Percentiles rank a stretch among this genome's conserved stretches.
Evolutionary conservation across 208 protist genomes (phyloP).

Genomic region (Phytomonas sp.): DNA sequence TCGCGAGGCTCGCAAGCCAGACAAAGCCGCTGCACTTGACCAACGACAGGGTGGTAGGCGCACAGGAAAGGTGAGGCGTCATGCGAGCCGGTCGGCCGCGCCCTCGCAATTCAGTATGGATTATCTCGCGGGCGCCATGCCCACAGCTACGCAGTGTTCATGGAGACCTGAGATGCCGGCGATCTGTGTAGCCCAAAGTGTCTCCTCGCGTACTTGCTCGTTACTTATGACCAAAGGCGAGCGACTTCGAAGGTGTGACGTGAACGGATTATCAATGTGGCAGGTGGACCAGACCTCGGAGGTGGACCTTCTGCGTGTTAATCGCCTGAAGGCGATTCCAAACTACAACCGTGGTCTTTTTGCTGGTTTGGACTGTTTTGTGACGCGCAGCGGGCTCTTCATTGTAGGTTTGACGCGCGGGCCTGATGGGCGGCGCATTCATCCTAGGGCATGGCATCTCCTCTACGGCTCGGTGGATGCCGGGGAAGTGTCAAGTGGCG

Average conservation of each 20-base stretch:
- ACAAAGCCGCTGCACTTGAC: neutral
- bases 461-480: constrained; percentile 3
- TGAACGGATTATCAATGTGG: neutral
- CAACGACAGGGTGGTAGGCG: neutral
- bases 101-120: neutral
- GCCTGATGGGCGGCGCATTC: neutral
- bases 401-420: constrained; percentile 18
- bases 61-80: neutral
- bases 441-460: neutral
- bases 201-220: neutral
- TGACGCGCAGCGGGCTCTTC: constrained; percentile 39
- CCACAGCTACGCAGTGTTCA: neutral
- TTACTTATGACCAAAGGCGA: neutral
- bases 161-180: neutral
- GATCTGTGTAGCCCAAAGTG: neutral
- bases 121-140: neutral
- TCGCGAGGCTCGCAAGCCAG: neutral
- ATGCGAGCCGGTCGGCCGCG: neutral
- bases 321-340: constrained; percentile 34
- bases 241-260: neutral
- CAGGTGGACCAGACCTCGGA: constrained; percentile 7
- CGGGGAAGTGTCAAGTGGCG: neutral
- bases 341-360: constrained; percentile 64
- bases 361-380: constrained; percentile 22
- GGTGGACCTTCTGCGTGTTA: constrained; percentile 34